A percentile compares a stretch with the other conserved stretches of the same genome.
These are phyloP conservation scores for Phaffomyces thermotolerans DNA, from an alignment of 805 yeast genomes.

Conservation along the genomic window DNA sequence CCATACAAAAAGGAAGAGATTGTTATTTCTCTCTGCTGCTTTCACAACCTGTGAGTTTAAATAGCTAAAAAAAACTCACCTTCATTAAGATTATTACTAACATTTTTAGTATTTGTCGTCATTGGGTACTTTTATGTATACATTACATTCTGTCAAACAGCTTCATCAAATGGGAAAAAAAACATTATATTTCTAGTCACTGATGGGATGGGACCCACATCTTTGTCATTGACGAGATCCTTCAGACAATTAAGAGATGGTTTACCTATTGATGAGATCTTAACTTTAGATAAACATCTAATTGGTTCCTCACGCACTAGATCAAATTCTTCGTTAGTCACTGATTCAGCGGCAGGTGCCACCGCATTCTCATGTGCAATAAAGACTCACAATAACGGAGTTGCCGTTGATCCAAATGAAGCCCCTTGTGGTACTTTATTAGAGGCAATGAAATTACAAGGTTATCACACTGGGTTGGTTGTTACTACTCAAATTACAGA, in stretches of 20 bases:
- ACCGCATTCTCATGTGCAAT: constrained; percentile 84
- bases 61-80: no score
- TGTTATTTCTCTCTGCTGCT: neutral
- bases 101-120: neutral
- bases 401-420: constrained; percentile 66
- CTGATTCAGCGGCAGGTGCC: constrained; percentile 97
- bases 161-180: constrained; percentile 34
- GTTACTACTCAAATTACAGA: constrained; percentile 91
- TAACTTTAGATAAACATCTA: constrained; percentile 59
- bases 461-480: constrained; percentile 81
- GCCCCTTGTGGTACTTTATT: constrained; percentile 83
- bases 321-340: constrained; percentile 66
- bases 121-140: neutral
- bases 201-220: constrained; percentile 95
- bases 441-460: constrained; percentile 79
- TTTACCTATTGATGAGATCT: constrained; percentile 46
- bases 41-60: neutral
- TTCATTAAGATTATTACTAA: neutral
- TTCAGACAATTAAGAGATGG: constrained; percentile 56
- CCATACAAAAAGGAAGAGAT: neutral
- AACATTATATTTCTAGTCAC: constrained; percentile 84
- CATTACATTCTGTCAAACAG: neutral
- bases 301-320: constrained; percentile 84
- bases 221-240: constrained; percentile 71
- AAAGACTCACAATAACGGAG: constrained; percentile 85